Conservation (phyloP, 1,284 basidiomycete species). For the Apiotrichum siamense region DNA sequence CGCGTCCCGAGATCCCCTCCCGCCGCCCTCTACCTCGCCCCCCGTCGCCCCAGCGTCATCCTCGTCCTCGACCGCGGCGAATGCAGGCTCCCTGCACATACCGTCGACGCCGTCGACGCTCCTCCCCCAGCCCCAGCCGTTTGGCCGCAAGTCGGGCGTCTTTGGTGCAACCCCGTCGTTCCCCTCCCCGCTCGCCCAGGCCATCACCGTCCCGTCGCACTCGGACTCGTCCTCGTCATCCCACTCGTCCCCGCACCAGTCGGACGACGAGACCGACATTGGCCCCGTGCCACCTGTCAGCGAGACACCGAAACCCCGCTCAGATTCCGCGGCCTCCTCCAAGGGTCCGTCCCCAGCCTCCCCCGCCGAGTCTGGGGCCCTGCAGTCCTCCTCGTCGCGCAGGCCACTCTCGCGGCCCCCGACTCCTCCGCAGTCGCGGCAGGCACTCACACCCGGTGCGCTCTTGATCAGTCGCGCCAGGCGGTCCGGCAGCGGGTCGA, state of each 20-base stretch:
- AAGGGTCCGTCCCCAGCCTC: constrained; percentile 5
- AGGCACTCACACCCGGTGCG: constrained; percentile 24
- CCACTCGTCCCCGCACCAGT: constrained; percentile 24
- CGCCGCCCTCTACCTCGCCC: constrained; percentile 2
- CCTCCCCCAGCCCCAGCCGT: constrained; percentile 22
- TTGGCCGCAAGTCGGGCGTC: constrained; percentile 33
- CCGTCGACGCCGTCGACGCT: constrained; percentile 11
- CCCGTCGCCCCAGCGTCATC: background rate
- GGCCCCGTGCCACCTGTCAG: background rate
- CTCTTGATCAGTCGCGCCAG: constrained; percentile 28
- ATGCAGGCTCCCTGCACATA: constrained; percentile 15
- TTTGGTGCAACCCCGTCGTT: constrained; percentile 45
- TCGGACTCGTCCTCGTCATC: constrained; percentile 39
- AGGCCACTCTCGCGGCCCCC: constrained; percentile 26
- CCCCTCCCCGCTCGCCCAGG: constrained; percentile 43
- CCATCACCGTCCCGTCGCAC: constrained; percentile 37
- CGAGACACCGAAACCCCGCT: background rate
- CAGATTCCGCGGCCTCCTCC: background rate
- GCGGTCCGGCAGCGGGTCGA: constrained; percentile 27
- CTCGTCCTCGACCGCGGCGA: background rate
- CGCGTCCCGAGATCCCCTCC: constrained; percentile 20
- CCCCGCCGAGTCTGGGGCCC: constrained; percentile 4
- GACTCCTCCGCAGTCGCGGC: constrained; percentile 21
- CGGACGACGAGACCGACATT: constrained; percentile 26
- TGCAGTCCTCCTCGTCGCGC: constrained; percentile 3